Conservation (phyloP, 257 asterid species). For the Osmanthus fragrans region DNA sequence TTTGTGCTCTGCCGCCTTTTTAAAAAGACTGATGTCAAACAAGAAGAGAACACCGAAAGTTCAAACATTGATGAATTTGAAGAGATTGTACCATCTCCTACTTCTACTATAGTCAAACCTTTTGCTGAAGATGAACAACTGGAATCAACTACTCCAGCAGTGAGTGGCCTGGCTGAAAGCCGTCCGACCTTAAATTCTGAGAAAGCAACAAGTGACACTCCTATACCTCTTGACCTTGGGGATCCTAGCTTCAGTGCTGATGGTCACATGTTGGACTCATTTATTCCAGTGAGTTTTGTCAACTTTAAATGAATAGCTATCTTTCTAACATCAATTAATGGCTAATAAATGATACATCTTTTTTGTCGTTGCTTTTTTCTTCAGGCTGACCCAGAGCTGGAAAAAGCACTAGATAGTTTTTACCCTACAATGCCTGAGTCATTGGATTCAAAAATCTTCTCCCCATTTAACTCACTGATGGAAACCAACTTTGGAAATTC, state of each 20-base stretch:
- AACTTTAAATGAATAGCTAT: background rate
- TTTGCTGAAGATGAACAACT: constrained; percentile 52
- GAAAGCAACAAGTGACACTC: constrained; percentile 27
- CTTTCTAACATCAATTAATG: background rate
- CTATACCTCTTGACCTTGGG: constrained; percentile 28
- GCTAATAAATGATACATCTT: too few relatives aligned
- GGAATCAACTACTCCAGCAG: constrained; percentile 46
- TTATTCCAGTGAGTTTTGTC: constrained; percentile 44
- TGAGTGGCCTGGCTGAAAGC: constrained; percentile 28
- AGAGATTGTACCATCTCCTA: constrained; percentile 48
- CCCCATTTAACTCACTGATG: constrained; percentile 73
- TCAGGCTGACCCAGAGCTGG: constrained; percentile 72
- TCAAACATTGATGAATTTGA: constrained; percentile 52
- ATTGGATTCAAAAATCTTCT: constrained; percentile 56
- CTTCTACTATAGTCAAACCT: constrained; percentile 42
- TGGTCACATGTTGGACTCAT: constrained; percentile 19
- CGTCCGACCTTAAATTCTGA: constrained; percentile 28
- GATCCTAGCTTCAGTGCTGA: constrained; percentile 22
- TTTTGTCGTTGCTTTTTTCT: constrained; percentile 19
- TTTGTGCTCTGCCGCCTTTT: constrained; percentile 91
- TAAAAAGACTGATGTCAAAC: constrained; percentile 65
- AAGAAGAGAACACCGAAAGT: constrained; percentile 51
- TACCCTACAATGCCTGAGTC: constrained; percentile 35
- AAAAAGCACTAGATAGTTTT: constrained; percentile 43
- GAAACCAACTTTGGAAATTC: constrained; percentile 63